Base-by-base conservation (phyloP, 2,329 filamentous ascomycete genomes). In the Myotisia sp. region DNA sequence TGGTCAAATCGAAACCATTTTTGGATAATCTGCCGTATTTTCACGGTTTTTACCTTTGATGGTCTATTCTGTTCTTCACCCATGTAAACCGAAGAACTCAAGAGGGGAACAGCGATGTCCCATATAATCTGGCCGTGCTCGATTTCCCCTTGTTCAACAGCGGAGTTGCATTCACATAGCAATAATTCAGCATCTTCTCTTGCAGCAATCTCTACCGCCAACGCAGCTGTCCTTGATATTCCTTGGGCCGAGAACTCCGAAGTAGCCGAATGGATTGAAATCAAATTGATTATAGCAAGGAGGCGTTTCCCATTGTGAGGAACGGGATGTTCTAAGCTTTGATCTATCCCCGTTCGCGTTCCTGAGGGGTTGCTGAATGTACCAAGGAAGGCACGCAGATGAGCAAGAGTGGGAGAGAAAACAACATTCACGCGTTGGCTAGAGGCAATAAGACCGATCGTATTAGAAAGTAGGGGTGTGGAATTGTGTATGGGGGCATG, bases 321-420 rank as follows among this genome's bases (percentile, higher is more conserved):
- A n/a, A 14, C 21, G 34, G 16, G 26, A 8, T 29, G 13, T 10
- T 29, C 5, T 17, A 33, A 16, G 2, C 36, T 23, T 20, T n/a
- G 20, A 26, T 20, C n/a, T 22, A 5, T 29, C 27, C 19, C n/a
- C n/a, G n/a, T n/a, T n/a, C n/a, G n/a, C n/a, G n/a, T n/a, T n/a
- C n/a, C n/a, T 17, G n/a, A n/a, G n/a, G n/a, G n/a, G n/a, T n/a
- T n/a, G n/a, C 18, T 9, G 22, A 33, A 33, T 32, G 10, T 4
- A 20, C 23, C 65, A 12, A 94, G 65, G 47, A 78, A 82, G 22
- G 82, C 82, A 35, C 83, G 76, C 5, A 93, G 69, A 53, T 81
- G 76, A 14, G 79, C 74, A 35, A 90, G 68, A 2, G 79, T 83
- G 0, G 82, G 74, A 36, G 74, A 70, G 56, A 92, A 94, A 22